Percentiles rank a stretch among this genome's conserved stretches.
Conservation (phyloP, 306 rosid species). For the Aeschynomene evenia region DNA sequence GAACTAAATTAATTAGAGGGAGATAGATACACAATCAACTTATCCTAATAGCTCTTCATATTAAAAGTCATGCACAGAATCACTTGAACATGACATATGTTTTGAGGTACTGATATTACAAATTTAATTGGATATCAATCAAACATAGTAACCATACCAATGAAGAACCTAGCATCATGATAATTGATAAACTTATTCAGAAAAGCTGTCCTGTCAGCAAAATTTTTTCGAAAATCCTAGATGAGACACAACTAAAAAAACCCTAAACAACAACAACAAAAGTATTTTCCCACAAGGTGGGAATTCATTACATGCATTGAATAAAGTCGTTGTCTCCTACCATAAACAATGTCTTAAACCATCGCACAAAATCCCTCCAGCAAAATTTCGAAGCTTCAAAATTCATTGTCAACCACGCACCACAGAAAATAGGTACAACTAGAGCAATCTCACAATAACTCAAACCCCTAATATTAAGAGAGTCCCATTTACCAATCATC, state of each 20-base stretch:
- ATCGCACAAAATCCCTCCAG: not conserved
- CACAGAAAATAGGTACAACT: no score
- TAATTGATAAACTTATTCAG: no score
- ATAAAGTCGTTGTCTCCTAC: no score
- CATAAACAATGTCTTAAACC: no score
- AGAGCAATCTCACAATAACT: not conserved
- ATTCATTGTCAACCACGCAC: not conserved
- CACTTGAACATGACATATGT: not conserved
- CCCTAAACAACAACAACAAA: no score
- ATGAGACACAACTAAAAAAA: not conserved
- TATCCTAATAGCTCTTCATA: not conserved
- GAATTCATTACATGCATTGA: no score
- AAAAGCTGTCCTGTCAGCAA: not conserved
- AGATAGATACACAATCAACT: not conserved
- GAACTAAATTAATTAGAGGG: conserved; percentile 13
- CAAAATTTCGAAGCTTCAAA: not conserved
- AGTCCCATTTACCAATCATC: not conserved
- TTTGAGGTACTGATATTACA: not conserved
- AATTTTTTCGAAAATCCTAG: not conserved
- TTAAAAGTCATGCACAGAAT: not conserved
- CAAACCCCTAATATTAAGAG: not conserved
- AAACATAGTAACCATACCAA: not conserved
- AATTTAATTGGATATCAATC: conserved; percentile 27
- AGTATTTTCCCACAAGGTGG: no score
- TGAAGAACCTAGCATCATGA: not conserved